phyloP scores from a whole-genome alignment of 345 rosid genomes.

The Eucalyptus erythrocorys region DNA sequence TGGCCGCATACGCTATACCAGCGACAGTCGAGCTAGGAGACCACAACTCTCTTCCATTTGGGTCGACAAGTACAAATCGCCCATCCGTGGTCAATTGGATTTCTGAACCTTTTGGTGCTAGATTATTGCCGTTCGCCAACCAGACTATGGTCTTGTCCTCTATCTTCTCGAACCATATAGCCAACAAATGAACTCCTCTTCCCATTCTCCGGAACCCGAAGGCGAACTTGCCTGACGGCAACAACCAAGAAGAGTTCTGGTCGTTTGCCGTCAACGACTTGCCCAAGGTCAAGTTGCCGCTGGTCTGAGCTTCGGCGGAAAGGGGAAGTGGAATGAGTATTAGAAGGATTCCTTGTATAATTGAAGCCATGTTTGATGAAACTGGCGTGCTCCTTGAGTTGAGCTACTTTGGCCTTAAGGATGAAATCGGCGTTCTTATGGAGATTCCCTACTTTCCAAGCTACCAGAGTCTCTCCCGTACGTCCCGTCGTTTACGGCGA shows the following conservation, averaged over 20 bases:
- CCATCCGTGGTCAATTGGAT: neutral
- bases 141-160: neutral
- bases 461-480: neutral
- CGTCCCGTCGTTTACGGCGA: neutral
- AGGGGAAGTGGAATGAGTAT: neutral
- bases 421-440: neutral
- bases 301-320: neutral
- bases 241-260: neutral
- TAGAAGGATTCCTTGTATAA: neutral
- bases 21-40: neutral
- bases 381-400: neutral
- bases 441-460: neutral
- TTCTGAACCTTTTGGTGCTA: neutral
- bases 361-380: neutral
- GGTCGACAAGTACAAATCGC: neutral
- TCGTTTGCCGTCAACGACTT: neutral
- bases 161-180: neutral
- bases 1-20: neutral
- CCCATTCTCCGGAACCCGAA: neutral
- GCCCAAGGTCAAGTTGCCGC: neutral
- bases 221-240: neutral
- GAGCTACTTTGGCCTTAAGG: neutral
- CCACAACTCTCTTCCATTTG: neutral
- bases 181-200: neutral
- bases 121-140: neutral